Percentiles rank a stretch among this genome's conserved stretches.
Conservation (phyloP, 1,139 yeast species). For the Lodderomyces elongisporus region DNA sequence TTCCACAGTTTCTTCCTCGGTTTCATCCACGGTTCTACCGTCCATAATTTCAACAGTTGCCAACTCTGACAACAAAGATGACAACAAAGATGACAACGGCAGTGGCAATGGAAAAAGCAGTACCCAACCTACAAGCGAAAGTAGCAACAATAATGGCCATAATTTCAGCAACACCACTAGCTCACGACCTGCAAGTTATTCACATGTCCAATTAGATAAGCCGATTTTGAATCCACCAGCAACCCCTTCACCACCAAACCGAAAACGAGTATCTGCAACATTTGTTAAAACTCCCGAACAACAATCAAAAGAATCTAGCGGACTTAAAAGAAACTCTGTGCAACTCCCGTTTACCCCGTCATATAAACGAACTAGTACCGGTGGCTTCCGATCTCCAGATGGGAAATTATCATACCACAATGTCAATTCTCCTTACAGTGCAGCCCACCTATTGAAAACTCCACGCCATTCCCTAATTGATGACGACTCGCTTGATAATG, state of each 20-base stretch:
- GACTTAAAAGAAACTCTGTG: not conserved
- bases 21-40: no score
- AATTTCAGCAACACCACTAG: not conserved
- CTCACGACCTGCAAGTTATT: not conserved
- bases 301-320: constrained; percentile 9
- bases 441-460: constrained; percentile 28
- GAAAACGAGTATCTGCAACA: constrained; percentile 11
- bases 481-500: constrained; percentile 14
- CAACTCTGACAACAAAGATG: constrained; percentile 1
- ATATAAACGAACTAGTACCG: constrained; percentile 31
- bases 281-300: constrained; percentile 33
- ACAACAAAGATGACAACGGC: constrained; percentile 1
- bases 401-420: constrained; percentile 22
- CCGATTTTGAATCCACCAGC: constrained; percentile 14
- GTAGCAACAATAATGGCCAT: not conserved
- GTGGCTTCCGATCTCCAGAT: constrained; percentile 30
- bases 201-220: not conserved
- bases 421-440: constrained; percentile 26
- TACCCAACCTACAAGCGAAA: not conserved
- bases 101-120: constrained; percentile 1
- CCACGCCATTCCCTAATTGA: constrained; percentile 27
- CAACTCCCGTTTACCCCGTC: constrained; percentile 38
- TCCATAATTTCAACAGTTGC: no score
- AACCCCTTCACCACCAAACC: constrained; percentile 26
- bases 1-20: no score